Base-by-base conservation (phyloP, 148 eudicot genomes). In the Linanthus parryae region DNA sequence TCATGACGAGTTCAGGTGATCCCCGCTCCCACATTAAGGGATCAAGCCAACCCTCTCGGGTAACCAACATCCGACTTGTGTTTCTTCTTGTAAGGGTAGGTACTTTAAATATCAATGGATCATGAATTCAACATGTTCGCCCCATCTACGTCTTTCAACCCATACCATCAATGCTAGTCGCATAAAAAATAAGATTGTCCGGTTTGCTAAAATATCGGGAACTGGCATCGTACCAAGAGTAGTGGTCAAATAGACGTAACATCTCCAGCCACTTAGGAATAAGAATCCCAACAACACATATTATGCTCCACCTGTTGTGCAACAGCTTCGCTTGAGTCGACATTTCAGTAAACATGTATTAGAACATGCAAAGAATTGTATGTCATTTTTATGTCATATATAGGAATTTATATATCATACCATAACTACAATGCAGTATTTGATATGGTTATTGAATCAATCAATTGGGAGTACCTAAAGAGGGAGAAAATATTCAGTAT, bases 121-220 rank as follows among this genome's bases (percentile, higher is more conserved):
- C 95, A 96, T 0, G 99, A 96, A 61, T 88, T 88, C 59, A 92
- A 27, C 55, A 92, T 92, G 64, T 92, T 94, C 0, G 98, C n/a
- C 98, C 98, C 94, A 92, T 58, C 99, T 65, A 2, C 99, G 68
- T 26, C 99, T 96, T 75, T 92, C 96, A 8, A 96, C 99, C 99
- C 99, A 88, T 1, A 96, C 99, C 1, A 92, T 88, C 33, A 92
- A 67, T 17, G 88, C 36, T 45, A 92, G 68, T 73, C 88, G 96
- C 9, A 84, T 54, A 2, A 88, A 26, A 71, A 92, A 92, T 14
- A 92, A 85, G 0, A 95, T 92, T 28, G 99, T 92, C 25, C 82
- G 88, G 68, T 92, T 96, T 0, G 96, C 88, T 82, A 92, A 92
- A 92, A 40, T 92, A 85, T 7, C 43, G 95, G 34, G 88, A 91